Conservation (phyloP, 768 basidiomycete genomes). For the Trametes meyenii region DNA sequence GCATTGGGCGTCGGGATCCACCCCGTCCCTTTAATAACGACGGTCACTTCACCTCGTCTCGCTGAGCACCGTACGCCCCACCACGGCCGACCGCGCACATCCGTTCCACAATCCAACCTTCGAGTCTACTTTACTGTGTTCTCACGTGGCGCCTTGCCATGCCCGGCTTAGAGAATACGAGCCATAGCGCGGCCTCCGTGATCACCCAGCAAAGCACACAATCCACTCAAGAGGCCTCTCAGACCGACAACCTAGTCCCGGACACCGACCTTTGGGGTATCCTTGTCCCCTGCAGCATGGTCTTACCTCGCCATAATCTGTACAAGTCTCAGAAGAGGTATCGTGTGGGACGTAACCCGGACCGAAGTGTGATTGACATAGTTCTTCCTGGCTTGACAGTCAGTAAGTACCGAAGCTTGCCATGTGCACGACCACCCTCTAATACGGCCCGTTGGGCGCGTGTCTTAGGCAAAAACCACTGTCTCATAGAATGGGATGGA, state of each 20-base stretch:
- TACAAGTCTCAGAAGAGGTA: conserved; percentile 30
- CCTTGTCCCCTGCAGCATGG: conserved; percentile 59
- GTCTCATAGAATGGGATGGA: conserved; percentile 61
- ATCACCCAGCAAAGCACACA: conserved; percentile 37
- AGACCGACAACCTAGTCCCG: conserved; percentile 30
- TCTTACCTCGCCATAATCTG: too few relatives aligned
- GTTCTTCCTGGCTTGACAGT: conserved; percentile 68
- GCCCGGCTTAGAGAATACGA: neutral
- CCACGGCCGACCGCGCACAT: too few relatives aligned
- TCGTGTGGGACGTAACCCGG: conserved; percentile 54
- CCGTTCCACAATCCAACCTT: too few relatives aligned
- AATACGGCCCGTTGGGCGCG: neutral
- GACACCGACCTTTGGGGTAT: conserved; percentile 62
- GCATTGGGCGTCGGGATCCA: too few relatives aligned
- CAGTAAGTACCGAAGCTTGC: conserved; percentile 52
- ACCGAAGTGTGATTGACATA: conserved; percentile 42
- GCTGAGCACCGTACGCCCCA: too few relatives aligned
- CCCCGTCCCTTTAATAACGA: too few relatives aligned
- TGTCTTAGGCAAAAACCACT: conserved; percentile 52
- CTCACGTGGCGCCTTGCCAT: too few relatives aligned
- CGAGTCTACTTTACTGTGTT: too few relatives aligned
- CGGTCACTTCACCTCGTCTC: too few relatives aligned
- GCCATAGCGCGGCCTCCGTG: neutral
- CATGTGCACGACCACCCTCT: neutral
- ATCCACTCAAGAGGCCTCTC: conserved; percentile 42